Percentiles rank a stretch among this genome's conserved stretches.
These are phyloP conservation scores for Ailanthus altissimus DNA, from an alignment of 345 rosid species.

Conservation along the genomic window DNA sequence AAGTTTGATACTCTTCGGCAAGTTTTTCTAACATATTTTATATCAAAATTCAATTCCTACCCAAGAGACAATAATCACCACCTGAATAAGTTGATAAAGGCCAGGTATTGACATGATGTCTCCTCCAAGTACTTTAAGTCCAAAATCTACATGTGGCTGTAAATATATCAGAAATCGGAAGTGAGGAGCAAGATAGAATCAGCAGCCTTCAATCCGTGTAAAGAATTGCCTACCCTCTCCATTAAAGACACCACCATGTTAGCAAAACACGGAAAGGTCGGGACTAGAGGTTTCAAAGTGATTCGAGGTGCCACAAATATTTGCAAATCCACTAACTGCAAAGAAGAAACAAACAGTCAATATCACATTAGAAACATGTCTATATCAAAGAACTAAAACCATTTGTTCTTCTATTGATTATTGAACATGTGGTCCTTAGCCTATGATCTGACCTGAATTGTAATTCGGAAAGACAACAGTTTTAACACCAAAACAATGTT, in stretches of 20 bases:
- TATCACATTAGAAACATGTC: background rate
- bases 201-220: background rate
- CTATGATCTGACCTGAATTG: constrained; percentile 62
- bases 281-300: constrained; percentile 72
- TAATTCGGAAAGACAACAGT: constrained; percentile 44
- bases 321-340: constrained; percentile 69
- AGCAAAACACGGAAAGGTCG: constrained; percentile 77
- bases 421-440: constrained; percentile 1
- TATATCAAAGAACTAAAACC: constrained; percentile 1
- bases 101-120: constrained; percentile 86
- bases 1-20: no score
- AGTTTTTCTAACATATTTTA: background rate
- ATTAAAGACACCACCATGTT: constrained; percentile 57
- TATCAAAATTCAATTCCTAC: constrained; percentile 34
- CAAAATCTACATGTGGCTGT: constrained; percentile 82
- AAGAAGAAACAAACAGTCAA: constrained; percentile 23
- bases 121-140: constrained; percentile 70
- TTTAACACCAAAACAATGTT: constrained; percentile 62
- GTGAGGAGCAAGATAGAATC: background rate
- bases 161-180: constrained; percentile 12
- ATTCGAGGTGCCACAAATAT: constrained; percentile 51
- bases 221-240: constrained; percentile 51
- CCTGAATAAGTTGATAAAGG: constrained; percentile 79
- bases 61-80: constrained; percentile 49
- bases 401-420: background rate